Evolutionary conservation across 208 protist species (phyloP).

Genomic region (Leishmania gerbilli): DNA sequence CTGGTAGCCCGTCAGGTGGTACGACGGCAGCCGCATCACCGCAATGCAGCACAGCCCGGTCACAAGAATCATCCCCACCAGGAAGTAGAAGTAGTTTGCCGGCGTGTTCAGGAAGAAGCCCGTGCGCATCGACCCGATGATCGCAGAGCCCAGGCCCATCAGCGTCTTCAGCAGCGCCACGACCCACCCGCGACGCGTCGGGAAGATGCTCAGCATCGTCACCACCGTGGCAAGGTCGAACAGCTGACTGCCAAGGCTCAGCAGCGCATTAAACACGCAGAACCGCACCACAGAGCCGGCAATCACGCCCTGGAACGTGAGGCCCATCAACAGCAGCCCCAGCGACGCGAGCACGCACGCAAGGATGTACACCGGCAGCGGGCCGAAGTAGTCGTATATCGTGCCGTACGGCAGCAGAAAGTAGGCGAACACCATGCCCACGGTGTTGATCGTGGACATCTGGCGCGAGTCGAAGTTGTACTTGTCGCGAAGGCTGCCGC

Average conservation of each 20-base stretch:
- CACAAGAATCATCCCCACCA: slow-evolving; percentile 34
- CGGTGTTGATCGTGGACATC: slow-evolving; percentile 60
- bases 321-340: slow-evolving; percentile 38
- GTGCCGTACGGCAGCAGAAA: slow-evolving; percentile 52
- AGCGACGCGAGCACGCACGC: slow-evolving; percentile 35
- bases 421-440: slow-evolving; percentile 37
- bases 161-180: slow-evolving; percentile 71
- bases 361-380: slow-evolving; percentile 38
- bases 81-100: slow-evolving; percentile 60
- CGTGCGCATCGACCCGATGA: slow-evolving; percentile 50
- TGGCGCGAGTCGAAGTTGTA: slow-evolving; percentile 45
- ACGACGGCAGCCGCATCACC: slow-evolving; percentile 57
- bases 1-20: slow-evolving; percentile 64
- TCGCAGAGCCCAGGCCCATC: slow-evolving; percentile 62
- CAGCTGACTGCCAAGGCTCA: slow-evolving; percentile 39
- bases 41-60: slow-evolving; percentile 27
- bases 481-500: slow-evolving; percentile 31
- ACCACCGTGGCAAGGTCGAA: slow-evolving; percentile 57
- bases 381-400: slow-evolving; percentile 59
- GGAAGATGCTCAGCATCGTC: slow-evolving; percentile 65
- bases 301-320: slow-evolving; percentile 54
- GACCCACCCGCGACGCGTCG: slow-evolving; percentile 47
- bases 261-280: slow-evolving; percentile 47
- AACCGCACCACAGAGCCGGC: slow-evolving; percentile 33
- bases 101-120: slow-evolving; percentile 51